Conservation (phyloP, 2,329 filamentous ascomycete genomes). For the Chaetomium olivaceum region DNA sequence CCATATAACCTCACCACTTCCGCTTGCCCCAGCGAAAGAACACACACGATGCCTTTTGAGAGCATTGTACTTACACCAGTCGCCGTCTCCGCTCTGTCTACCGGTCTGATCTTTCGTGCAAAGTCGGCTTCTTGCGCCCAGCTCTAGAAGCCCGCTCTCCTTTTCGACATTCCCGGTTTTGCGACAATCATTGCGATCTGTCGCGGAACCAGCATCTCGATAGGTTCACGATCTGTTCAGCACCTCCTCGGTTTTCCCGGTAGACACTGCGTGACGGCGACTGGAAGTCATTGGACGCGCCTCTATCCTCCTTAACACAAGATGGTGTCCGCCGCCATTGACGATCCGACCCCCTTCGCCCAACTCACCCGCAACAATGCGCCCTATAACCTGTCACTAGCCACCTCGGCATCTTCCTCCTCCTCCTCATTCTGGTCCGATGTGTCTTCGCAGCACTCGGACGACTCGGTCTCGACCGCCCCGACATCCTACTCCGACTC, state of each 20-base stretch:
- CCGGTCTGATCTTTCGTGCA: constrained; percentile 60
- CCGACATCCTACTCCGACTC: constrained; percentile 33
- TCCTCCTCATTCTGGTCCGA: constrained; percentile 78
- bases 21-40: constrained; percentile 41
- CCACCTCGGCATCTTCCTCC: constrained; percentile 74
- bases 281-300: constrained; percentile 37
- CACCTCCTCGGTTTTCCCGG: constrained; percentile 37
- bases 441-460: constrained; percentile 67
- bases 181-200: constrained; percentile 44
- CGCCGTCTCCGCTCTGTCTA: constrained; percentile 62
- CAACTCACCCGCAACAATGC: constrained; percentile 53
- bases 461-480: constrained; percentile 64
- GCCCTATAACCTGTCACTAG: constrained; percentile 70
- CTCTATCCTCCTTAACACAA: constrained; percentile 45
- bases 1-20: constrained; percentile 38
- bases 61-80: constrained; percentile 56
- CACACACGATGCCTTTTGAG: constrained; percentile 58
- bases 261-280: constrained; percentile 40
- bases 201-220: constrained; percentile 47
- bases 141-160: constrained; percentile 47
- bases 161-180: constrained; percentile 48
- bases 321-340: constrained; percentile 58
- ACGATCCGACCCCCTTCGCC: constrained; percentile 55
- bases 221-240: constrained; percentile 43
- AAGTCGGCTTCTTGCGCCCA: constrained; percentile 46